These are phyloP conservation scores for Yarrowia keelungensis DNA, from an alignment of 805 yeast genomes.

Conservation along the genomic window DNA sequence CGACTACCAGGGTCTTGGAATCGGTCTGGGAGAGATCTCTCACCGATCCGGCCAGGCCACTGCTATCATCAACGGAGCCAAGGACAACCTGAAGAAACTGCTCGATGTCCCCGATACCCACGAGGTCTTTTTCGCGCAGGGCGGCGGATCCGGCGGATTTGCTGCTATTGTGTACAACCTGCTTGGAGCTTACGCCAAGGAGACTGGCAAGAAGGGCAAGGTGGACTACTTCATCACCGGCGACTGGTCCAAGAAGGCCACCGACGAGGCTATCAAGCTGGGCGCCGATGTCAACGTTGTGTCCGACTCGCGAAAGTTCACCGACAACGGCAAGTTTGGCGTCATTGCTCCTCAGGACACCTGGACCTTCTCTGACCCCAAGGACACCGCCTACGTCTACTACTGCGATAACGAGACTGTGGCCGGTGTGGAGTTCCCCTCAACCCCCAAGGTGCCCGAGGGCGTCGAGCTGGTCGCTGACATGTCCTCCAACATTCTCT, in stretches of 20 bases:
- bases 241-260: slow-evolving; percentile 88
- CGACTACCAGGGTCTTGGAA: slow-evolving; percentile 69
- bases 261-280: slow-evolving; percentile 83
- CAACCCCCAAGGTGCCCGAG: slow-evolving; percentile 61
- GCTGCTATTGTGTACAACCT: slow-evolving; percentile 85
- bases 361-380: slow-evolving; percentile 65
- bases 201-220: slow-evolving; percentile 74
- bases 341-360: slow-evolving; percentile 68
- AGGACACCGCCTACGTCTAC: slow-evolving; percentile 83
- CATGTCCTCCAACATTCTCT: slow-evolving; percentile 90
- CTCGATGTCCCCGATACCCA: slow-evolving; percentile 86
- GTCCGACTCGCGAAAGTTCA: slow-evolving; percentile 60
- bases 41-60: slow-evolving; percentile 90
- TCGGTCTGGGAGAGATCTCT: slow-evolving; percentile 95
- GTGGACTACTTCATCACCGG: slow-evolving; percentile 93
- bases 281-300: slow-evolving; percentile 76
- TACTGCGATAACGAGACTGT: slow-evolving; percentile 98
- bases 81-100: slow-evolving; percentile 67
- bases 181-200: slow-evolving; percentile 74
- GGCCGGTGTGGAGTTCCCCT: slow-evolving; percentile 86
- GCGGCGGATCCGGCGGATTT: slow-evolving; percentile 97
- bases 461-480: slow-evolving; percentile 89
- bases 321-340: slow-evolving; percentile 62
- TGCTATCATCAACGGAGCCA: slow-evolving; percentile 77
- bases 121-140: slow-evolving; percentile 94